A percentile compares a stretch with the other conserved stretches of the same genome.
These are phyloP conservation scores for Boletus subcaerulescens DNA, from an alignment of 768 basidiomycete species.

Conservation along the genomic window DNA sequence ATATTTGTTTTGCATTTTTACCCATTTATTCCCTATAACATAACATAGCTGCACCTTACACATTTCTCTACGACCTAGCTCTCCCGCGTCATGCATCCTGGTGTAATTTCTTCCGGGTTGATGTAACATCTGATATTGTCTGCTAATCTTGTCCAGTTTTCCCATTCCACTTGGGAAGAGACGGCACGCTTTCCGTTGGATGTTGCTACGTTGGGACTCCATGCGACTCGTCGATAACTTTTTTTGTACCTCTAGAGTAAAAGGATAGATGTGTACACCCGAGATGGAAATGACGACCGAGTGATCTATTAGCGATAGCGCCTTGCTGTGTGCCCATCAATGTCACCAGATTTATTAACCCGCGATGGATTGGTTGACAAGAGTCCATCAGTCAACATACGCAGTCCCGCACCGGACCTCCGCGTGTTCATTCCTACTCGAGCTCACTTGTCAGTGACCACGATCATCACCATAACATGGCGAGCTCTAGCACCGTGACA, in stretches of 20 bases:
- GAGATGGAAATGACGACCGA: neutral
- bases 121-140: neutral
- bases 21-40: conserved; percentile 4
- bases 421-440: too few relatives aligned
- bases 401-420: too few relatives aligned
- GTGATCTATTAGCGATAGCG: too few relatives aligned
- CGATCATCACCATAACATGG: too few relatives aligned
- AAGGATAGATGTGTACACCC: conserved; percentile 4
- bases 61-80: neutral
- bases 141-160: neutral
- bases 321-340: too few relatives aligned
- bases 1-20: conserved; percentile 16
- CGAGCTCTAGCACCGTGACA: too few relatives aligned
- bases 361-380: too few relatives aligned
- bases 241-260: conserved; percentile 10
- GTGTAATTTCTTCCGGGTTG: neutral
- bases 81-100: neutral
- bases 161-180: neutral
- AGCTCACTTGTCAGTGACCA: too few relatives aligned
- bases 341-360: neutral
- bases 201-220: neutral
- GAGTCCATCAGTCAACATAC: too few relatives aligned
- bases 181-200: neutral
- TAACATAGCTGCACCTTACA: conserved; percentile 19
- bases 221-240: neutral